Evolutionary conservation across 495 filamentous ascomycete genomes (phyloP).

Genomic region (Penicillium robsamsonii): DNA sequence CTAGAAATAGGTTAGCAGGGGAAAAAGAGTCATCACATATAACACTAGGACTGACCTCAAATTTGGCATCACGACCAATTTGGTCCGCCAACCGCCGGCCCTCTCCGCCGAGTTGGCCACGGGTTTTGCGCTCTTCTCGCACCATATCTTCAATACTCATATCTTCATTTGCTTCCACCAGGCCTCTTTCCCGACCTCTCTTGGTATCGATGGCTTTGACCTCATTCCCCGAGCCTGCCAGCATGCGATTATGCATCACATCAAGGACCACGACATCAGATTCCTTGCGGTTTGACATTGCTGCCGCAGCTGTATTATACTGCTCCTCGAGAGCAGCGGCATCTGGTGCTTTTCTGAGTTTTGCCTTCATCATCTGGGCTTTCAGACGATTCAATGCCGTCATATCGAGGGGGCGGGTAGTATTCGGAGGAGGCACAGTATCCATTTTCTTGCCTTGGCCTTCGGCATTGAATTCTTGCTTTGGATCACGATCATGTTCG

Average conservation of each 20-base stretch:
- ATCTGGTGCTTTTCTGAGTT: constrained; percentile 70
- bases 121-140: constrained; percentile 80
- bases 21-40: neutral
- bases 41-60: constrained; percentile 55
- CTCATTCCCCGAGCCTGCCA: constrained; percentile 72
- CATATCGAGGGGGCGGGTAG: constrained; percentile 59
- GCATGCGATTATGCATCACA: constrained; percentile 83
- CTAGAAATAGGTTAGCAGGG: constrained; percentile 40
- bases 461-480: constrained; percentile 45
- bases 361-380: constrained; percentile 92
- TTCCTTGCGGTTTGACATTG: constrained; percentile 56
- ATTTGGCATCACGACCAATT: constrained; percentile 89
- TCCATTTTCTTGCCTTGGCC: constrained; percentile 45
- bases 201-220: constrained; percentile 72
- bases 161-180: constrained; percentile 86
- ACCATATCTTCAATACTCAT: constrained; percentile 98
- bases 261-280: constrained; percentile 74
- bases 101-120: constrained; percentile 76
- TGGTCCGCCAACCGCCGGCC: constrained; percentile 80
- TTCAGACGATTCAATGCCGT: constrained; percentile 85
- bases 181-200: constrained; percentile 74
- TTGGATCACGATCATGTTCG: constrained; percentile 34
- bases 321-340: constrained; percentile 76
- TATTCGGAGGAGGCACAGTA: constrained; percentile 36
- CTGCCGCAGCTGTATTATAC: constrained; percentile 70